phyloP scores from a whole-genome alignment of 306 rosid genomes.

The Lupinus albus region DNA sequence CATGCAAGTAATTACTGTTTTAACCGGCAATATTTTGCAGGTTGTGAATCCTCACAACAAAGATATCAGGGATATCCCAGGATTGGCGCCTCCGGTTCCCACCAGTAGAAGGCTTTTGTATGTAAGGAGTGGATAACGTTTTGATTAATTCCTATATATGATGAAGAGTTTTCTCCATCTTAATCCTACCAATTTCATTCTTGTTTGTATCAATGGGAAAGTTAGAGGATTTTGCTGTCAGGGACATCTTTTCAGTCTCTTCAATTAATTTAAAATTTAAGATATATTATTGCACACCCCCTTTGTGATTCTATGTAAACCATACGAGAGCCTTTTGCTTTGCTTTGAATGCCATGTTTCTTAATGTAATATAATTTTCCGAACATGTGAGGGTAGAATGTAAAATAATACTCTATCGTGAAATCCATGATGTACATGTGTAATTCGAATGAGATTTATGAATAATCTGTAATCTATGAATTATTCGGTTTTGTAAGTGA shows the following conservation, averaged over 20 bases:
- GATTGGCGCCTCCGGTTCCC: slow-evolving; percentile 97
- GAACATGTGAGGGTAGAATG: slow-evolving; percentile 39
- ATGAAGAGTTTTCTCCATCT: slow-evolving; percentile 14
- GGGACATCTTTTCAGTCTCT: slow-evolving; percentile 41
- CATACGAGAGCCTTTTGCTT: slow-evolving; percentile 51
- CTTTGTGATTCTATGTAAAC: slow-evolving; percentile 66
- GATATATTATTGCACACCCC: slow-evolving; percentile 57
- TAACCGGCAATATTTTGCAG: slow-evolving; percentile 49
- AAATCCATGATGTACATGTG: slow-evolving; percentile 40
- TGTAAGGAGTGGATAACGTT: slow-evolving; percentile 52
- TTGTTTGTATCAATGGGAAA: slow-evolving; percentile 35
- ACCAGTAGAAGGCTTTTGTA: slow-evolving; percentile 79
- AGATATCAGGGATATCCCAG: slow-evolving; percentile 81
- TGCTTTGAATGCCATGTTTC: slow-evolving; percentile 51
- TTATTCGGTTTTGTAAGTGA: slow-evolving; percentile 40
- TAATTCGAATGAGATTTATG: slow-evolving; percentile 40
- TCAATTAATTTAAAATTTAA: slow-evolving; percentile 30
- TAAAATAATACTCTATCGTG: slow-evolving; percentile 27
- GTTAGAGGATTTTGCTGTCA: slow-evolving; percentile 47
- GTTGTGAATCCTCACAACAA: slow-evolving; percentile 87
- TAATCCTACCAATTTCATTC: slow-evolving; percentile 37
- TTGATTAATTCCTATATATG: slow-evolving; percentile 43
- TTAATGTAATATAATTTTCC: slow-evolving; percentile 45
- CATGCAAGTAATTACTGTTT: slow-evolving; percentile 16
- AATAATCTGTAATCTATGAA: slow-evolving; percentile 20